These are phyloP conservation scores for Omphalea diandra DNA, from an alignment of 441 rosid species.

Conservation along the genomic window DNA sequence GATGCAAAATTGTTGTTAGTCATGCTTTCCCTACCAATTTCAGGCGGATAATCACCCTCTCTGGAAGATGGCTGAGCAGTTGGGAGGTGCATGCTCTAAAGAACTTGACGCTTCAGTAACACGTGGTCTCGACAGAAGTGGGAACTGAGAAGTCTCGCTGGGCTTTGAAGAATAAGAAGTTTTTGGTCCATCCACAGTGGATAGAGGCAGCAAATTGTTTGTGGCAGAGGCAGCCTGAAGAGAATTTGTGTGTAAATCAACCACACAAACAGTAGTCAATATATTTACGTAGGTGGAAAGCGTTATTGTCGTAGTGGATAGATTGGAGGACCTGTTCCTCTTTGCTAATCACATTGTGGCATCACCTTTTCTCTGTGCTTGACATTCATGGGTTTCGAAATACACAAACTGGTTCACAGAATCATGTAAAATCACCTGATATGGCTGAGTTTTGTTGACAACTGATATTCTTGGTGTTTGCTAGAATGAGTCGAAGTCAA, in stretches of 20 bases:
- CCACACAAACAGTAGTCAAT: neutral
- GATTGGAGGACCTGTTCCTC: too few relatives aligned
- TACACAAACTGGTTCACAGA: too few relatives aligned
- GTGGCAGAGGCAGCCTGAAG: slow-evolving; percentile 76
- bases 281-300: slow-evolving; percentile 1
- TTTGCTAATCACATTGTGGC: too few relatives aligned
- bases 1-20: slow-evolving; percentile 74
- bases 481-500: too few relatives aligned
- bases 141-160: slow-evolving; percentile 70
- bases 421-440: too few relatives aligned
- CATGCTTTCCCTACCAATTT: slow-evolving; percentile 62
- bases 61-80: slow-evolving; percentile 79
- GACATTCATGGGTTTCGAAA: too few relatives aligned
- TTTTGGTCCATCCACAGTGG: slow-evolving; percentile 70
- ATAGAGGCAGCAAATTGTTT: slow-evolving; percentile 66
- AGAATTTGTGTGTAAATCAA: slow-evolving; percentile 52
- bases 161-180: slow-evolving; percentile 68
- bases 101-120: slow-evolving; percentile 60
- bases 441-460: too few relatives aligned
- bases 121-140: slow-evolving; percentile 62
- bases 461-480: too few relatives aligned
- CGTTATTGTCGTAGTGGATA: too few relatives aligned
- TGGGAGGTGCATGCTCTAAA: slow-evolving; percentile 68
- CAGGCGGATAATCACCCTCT: slow-evolving; percentile 60
- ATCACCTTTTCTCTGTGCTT: too few relatives aligned